Base-by-base conservation (phyloP, 768 basidiomycete species). In the Hygrocybe punicea region DNA sequence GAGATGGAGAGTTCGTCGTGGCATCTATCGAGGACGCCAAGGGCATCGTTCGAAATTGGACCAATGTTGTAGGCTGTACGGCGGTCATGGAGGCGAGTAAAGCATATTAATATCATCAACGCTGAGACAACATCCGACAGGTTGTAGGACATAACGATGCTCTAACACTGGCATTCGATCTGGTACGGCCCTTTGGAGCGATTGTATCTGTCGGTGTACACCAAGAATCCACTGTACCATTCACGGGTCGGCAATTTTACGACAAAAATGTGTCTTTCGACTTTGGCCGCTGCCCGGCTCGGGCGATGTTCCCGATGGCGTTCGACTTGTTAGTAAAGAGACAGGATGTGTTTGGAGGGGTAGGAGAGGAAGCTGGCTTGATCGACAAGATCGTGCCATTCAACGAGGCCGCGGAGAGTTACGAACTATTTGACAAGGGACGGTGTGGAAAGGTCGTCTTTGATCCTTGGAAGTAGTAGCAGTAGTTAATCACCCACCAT, bases 211-310 rank as follows among this genome's bases (percentile, higher is more conserved):
- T 91, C 3, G 88, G 89, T 7, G 86, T 87, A 9, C 87, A 90
- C 57, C 80, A 83, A 54, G 75, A 70, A 49, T 72, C 72, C 1
- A 75, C 68, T 19, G 61, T 88, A 37, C 85, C 86, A 1, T 82
- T 85, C 61, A 82, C 78, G 10, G 78, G 82, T 2, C 69, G 73
- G 8, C 75, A 85, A 42, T 65, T 85, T 55, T 92, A 91, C 69
- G 75, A 85, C 75, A 89, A 89, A 71, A 92, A 91, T 67, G 79
- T 90, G 6, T 87, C 86, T 1, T 74, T 90, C 23, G 85, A 89
- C 63, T 92, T 91, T 66, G 91, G 91, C 8, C 82, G 89, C 8
- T 91, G 89, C 62, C 90, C 89, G 14, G 88, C 89, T 4, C 82
- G 86, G 13, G 83, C 89, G 1, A 83, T 91, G 81, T 84, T 91